These are phyloP conservation scores for Capsicum rhomboideum DNA, from an alignment of 257 asterid genomes.

Conservation along the genomic window DNA sequence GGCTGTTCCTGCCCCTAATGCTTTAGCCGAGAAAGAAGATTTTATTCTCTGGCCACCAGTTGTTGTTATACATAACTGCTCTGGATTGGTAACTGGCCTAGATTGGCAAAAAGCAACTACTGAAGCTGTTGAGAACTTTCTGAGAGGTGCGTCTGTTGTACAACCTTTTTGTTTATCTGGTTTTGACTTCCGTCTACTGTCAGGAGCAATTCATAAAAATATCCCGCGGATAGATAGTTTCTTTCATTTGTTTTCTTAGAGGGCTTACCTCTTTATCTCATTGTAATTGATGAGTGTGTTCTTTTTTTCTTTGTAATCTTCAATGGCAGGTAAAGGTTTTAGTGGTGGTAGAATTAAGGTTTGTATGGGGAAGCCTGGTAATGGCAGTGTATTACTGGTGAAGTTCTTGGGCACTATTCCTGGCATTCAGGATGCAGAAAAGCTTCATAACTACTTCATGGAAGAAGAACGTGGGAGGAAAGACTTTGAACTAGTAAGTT, in stretches of 20 bases:
- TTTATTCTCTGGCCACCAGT: conserved; percentile 33
- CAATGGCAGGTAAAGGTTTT: conserved; percentile 23
- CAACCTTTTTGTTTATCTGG: neutral
- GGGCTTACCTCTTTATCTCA: neutral
- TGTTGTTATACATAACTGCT: conserved; percentile 15
- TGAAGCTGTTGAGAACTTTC: conserved; percentile 19
- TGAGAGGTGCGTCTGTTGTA: conserved; percentile 19
- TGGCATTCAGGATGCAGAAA: conserved; percentile 26
- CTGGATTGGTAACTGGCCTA: neutral
- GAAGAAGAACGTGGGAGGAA: conserved; percentile 19
- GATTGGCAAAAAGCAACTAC: conserved; percentile 5
- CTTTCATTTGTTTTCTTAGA: neutral
- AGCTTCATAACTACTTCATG: conserved; percentile 20
- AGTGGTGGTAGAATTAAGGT: conserved; percentile 18
- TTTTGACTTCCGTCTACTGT: neutral
- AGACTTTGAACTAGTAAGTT: conserved; percentile 7
- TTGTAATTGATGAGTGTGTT: neutral
- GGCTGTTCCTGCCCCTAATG: conserved; percentile 18
- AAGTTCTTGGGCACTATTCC: conserved; percentile 26
- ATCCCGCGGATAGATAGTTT: neutral
- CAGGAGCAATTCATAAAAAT: neutral
- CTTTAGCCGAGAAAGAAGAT: conserved; percentile 26
- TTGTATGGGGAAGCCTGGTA: conserved; percentile 19
- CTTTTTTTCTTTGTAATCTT: neutral
- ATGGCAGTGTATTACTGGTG: conserved; percentile 17